phyloP scores from a whole-genome alignment of 768 basidiomycete genomes.

The Lentinula edodes region DNA sequence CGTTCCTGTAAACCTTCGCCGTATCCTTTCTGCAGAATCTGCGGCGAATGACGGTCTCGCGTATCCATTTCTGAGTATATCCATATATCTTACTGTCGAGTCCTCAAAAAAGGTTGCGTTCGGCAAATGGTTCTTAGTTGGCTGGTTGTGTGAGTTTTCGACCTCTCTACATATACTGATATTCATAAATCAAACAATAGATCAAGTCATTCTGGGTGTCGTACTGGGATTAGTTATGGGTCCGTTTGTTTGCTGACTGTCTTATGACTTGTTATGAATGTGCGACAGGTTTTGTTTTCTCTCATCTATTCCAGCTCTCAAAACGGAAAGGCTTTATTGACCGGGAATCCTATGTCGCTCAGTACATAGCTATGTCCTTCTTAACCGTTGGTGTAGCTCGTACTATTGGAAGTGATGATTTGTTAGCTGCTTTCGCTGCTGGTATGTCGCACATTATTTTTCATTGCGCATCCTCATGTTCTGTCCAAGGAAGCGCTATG shows the following conservation, averaged over 20 bases:
- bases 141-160: constrained; percentile 63
- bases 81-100: constrained; percentile 82
- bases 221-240: constrained; percentile 57
- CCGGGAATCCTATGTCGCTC: constrained; percentile 82
- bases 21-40: constrained; percentile 81
- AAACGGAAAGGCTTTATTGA: constrained; percentile 63
- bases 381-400: constrained; percentile 77
- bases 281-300: constrained; percentile 55
- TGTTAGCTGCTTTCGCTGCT: constrained; percentile 84
- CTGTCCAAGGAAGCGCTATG: constrained; percentile 69
- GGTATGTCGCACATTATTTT: constrained; percentile 32
- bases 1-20: constrained; percentile 72
- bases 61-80: constrained; percentile 85
- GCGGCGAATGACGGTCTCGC: constrained; percentile 96
- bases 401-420: constrained; percentile 79
- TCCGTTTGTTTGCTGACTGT: constrained; percentile 7
- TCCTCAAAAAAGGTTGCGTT: constrained; percentile 56
- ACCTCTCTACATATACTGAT: background rate
- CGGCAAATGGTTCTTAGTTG: constrained; percentile 80
- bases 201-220: constrained; percentile 77
- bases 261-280: background rate
- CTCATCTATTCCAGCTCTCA: constrained; percentile 66
- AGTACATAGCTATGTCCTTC: constrained; percentile 69
- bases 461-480: background rate
- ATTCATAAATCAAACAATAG: constrained; percentile 26